Evolutionary conservation across 441 rosid species (phyloP).

Genomic region (Adansonia rubrostipa): DNA sequence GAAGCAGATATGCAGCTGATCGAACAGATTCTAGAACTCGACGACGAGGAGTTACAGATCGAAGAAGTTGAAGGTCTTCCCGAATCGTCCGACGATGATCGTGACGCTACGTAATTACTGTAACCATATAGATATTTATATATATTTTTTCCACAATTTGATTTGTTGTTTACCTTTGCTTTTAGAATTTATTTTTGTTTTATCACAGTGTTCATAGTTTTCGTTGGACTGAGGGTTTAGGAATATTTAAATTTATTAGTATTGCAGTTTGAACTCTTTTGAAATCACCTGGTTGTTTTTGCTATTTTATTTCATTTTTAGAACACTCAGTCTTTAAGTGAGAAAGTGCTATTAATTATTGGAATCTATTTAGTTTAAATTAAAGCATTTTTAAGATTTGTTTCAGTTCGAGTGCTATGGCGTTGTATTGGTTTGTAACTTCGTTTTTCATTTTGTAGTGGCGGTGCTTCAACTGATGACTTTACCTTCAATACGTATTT

Average conservation of each 20-base stretch:
- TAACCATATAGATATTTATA: not conserved
- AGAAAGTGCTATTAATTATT: not conserved
- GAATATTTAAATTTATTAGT: not conserved
- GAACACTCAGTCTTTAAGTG: not conserved
- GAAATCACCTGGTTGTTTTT: not conserved
- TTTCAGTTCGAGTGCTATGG: not conserved
- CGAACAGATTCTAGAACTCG: slow-evolving; percentile 83
- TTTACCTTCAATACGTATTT: slow-evolving; percentile 67
- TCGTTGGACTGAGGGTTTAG: no score
- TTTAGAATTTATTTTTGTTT: not conserved
- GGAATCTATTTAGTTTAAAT: not conserved
- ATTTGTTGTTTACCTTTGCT: not conserved
- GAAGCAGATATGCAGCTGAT: slow-evolving; percentile 72
- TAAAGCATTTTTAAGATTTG: not conserved
- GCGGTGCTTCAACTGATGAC: slow-evolving; percentile 39
- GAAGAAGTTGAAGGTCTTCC: slow-evolving; percentile 72
- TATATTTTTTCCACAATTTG: no score
- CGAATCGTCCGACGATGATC: slow-evolving; percentile 61
- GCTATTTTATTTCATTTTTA: not conserved
- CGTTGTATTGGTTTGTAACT: not conserved
- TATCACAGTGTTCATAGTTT: not conserved
- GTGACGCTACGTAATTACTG: slow-evolving; percentile 35
- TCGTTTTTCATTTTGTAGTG: slow-evolving; percentile 32
- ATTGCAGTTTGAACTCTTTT: not conserved
- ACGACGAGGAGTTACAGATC: slow-evolving; percentile 77